Evolutionary conservation across 345 rosid genomes (phyloP).

Genomic region (Ailanthus altissimus): DNA sequence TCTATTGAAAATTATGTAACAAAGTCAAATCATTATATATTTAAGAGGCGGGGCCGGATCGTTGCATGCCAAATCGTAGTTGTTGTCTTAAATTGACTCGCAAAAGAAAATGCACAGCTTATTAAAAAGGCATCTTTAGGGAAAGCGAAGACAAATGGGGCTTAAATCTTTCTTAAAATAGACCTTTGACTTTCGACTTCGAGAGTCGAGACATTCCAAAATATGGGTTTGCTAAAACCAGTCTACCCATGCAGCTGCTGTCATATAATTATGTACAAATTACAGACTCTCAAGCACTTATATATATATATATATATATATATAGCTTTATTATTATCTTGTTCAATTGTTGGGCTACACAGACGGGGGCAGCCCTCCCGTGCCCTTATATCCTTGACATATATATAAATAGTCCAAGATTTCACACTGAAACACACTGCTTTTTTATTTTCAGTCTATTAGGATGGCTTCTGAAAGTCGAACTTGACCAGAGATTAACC

Average conservation of each 20-base stretch:
- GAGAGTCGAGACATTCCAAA: no score
- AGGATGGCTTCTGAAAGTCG: neutral
- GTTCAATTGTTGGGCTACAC: conserved; percentile 9
- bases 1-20: neutral
- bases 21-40: neutral
- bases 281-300: no score
- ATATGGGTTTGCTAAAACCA: no score
- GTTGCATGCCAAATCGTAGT: neutral
- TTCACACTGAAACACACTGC: neutral
- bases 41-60: neutral
- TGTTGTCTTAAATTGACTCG: neutral
- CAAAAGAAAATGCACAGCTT: neutral
- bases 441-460: neutral
- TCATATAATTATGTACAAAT: no score
- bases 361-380: conserved; percentile 15
- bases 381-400: neutral
- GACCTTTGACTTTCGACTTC: neutral
- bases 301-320: no score
- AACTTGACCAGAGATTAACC: no score
- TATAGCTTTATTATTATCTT: no score
- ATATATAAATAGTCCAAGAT: neutral
- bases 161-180: neutral
- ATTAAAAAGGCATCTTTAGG: neutral
- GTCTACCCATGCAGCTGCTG: neutral
- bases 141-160: neutral